Percentiles rank a stretch among this genome's conserved stretches.
Evolutionary conservation across 2,329 filamentous ascomycete genomes (phyloP).

Genomic region (Stagonosporopsis vannaccii): DNA sequence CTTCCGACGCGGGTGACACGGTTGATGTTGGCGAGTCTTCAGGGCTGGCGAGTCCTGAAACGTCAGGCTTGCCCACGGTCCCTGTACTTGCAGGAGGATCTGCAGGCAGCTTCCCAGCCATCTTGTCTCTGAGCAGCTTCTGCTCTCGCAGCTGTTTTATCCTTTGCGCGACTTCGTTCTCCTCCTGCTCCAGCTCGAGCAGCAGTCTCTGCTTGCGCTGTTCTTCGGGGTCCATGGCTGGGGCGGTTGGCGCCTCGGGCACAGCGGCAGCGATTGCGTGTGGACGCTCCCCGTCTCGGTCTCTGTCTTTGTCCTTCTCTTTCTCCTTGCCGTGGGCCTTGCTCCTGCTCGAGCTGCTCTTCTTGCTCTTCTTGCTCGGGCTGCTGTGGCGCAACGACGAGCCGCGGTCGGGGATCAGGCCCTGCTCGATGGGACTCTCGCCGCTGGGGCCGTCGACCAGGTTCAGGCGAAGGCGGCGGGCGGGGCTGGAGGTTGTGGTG

Average conservation of each 20-base stretch:
- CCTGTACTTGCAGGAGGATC: constrained; percentile 47
- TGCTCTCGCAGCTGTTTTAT: constrained; percentile 66
- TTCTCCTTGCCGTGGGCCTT: constrained; percentile 26
- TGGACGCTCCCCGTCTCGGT: background rate
- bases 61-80: constrained; percentile 46
- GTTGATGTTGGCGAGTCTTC: constrained; percentile 42
- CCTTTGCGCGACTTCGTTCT: constrained; percentile 64
- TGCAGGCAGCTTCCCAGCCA: constrained; percentile 43
- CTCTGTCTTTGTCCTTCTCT: background rate
- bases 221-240: constrained; percentile 32
- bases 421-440: constrained; percentile 39
- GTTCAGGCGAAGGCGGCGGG: constrained; percentile 35
- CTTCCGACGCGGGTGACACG: constrained; percentile 44
- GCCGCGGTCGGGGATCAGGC: constrained; percentile 42
- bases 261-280: no score
- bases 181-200: constrained; percentile 50
- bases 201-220: constrained; percentile 39
- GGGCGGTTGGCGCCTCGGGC: no score
- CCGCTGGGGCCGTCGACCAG: constrained; percentile 30
- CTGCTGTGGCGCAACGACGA: constrained; percentile 47
- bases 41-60: constrained; percentile 42
- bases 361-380: constrained; percentile 43
- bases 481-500: constrained; percentile 42
- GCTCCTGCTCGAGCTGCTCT: constrained; percentile 30
- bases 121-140: constrained; percentile 61